Evolutionary conservation across 345 rosid species (phyloP).

Genomic region (Moricandia moricandioides): DNA sequence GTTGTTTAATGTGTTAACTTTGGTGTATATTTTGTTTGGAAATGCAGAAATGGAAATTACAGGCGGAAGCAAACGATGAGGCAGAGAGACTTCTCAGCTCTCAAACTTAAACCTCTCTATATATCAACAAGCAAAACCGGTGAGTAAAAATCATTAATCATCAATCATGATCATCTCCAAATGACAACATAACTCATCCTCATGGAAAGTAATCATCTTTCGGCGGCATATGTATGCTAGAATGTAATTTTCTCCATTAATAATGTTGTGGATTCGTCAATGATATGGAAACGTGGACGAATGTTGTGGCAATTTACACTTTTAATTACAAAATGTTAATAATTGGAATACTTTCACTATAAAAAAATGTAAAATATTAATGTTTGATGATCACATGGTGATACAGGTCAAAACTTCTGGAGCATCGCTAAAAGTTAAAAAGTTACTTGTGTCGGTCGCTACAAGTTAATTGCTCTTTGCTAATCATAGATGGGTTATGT

Average conservation of each 20-base stretch:
- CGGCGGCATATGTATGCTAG: slow-evolving; percentile 34
- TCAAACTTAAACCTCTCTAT: slow-evolving; percentile 33
- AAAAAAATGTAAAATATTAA: neutral
- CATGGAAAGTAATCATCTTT: slow-evolving; percentile 21
- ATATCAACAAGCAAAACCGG: slow-evolving; percentile 23
- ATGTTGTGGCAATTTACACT: slow-evolving; percentile 32
- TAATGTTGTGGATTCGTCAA: slow-evolving; percentile 27
- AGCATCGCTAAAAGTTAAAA: slow-evolving; percentile 32
- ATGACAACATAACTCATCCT: neutral
- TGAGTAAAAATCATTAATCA: slow-evolving; percentile 17
- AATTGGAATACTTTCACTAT: neutral
- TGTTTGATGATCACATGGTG: slow-evolving; percentile 13
- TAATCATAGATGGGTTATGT: slow-evolving; percentile 19
- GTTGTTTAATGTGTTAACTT: neutral
- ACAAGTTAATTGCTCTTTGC: slow-evolving; percentile 7
- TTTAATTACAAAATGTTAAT: neutral
- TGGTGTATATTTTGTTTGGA: neutral
- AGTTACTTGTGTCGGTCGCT: slow-evolving; percentile 26
- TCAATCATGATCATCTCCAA: neutral
- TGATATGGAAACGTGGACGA: slow-evolving; percentile 33
- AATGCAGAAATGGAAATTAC: slow-evolving; percentile 78
- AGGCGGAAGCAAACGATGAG: slow-evolving; percentile 94
- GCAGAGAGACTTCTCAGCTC: slow-evolving; percentile 87
- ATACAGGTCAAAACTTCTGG: slow-evolving; percentile 39
- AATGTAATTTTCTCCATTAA: no score